phyloP scores from a whole-genome alignment of 495 filamentous ascomycete species.

The Filosporella fistucella region DNA sequence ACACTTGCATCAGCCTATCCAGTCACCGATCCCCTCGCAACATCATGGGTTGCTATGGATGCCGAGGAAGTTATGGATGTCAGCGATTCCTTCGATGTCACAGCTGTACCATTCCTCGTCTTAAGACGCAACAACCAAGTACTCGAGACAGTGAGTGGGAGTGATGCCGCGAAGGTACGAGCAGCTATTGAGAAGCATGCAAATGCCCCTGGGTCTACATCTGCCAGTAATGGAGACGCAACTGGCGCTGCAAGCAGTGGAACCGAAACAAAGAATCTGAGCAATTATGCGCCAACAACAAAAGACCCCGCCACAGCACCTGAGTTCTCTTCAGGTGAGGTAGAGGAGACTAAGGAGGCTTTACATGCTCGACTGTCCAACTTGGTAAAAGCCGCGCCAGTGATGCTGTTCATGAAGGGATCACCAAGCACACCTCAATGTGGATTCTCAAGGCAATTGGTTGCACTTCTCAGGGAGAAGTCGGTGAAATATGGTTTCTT shows the following conservation, averaged over 20 bases:
- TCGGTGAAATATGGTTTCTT: slow-evolving; percentile 97
- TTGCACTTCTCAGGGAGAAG: slow-evolving; percentile 77
- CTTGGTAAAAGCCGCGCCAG: slow-evolving; percentile 88
- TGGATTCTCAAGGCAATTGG: slow-evolving; percentile 87
- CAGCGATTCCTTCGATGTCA: slow-evolving; percentile 85
- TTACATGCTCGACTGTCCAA: slow-evolving; percentile 70
- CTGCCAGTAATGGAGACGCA: slow-evolving; percentile 23
- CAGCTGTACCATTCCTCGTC: slow-evolving; percentile 88
- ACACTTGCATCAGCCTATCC: slow-evolving; percentile 82
- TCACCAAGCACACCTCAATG: slow-evolving; percentile 97
- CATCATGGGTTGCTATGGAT: slow-evolving; percentile 82
- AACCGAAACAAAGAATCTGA: slow-evolving; percentile 29
- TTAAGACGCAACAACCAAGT: slow-evolving; percentile 65
- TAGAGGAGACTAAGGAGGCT: slow-evolving; percentile 67
- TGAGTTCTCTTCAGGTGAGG: slow-evolving; percentile 27
- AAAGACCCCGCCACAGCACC: slow-evolving; percentile 42
- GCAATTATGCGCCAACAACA: slow-evolving; percentile 38
- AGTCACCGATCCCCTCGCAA: slow-evolving; percentile 53
- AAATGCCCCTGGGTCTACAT: slow-evolving; percentile 17
- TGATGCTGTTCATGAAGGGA: slow-evolving; percentile 98
- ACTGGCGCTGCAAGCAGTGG: slow-evolving; percentile 24
- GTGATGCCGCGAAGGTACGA: slow-evolving; percentile 77
- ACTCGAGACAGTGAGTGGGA: slow-evolving; percentile 79
- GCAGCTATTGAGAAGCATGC: slow-evolving; percentile 79
- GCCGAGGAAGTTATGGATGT: slow-evolving; percentile 87